phyloP scores from a whole-genome alignment of 768 basidiomycete species.

The Terana coerulea region DNA sequence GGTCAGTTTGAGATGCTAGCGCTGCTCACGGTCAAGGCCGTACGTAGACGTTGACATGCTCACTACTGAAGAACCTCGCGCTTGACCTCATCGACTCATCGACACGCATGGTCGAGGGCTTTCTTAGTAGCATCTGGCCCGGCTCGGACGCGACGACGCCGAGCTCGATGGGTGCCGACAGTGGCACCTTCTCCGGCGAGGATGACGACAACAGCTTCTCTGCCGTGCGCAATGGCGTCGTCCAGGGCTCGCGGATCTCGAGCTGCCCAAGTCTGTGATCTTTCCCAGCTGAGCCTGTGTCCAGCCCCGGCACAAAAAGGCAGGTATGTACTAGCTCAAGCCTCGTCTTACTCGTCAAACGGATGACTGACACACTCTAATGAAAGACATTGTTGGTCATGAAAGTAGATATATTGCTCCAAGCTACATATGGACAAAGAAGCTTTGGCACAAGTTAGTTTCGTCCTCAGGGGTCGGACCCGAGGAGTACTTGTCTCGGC shows the following conservation, averaged over 20 bases:
- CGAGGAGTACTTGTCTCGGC: too few relatives aligned
- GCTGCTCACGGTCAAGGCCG: slow-evolving; percentile 71
- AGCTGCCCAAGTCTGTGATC: slow-evolving; percentile 72
- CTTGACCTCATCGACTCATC: slow-evolving; percentile 70
- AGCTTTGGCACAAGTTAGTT: too few relatives aligned
- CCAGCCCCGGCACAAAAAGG: too few relatives aligned
- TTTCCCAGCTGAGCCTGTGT: too few relatives aligned
- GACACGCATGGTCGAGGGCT: too few relatives aligned
- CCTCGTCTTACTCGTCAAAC: too few relatives aligned
- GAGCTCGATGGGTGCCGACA: slow-evolving; percentile 79
- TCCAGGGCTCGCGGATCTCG: slow-evolving; percentile 68
- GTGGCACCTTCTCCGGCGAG: slow-evolving; percentile 73
- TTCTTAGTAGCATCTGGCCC: slow-evolving; percentile 65
- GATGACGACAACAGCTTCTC: slow-evolving; percentile 70
- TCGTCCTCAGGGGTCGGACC: too few relatives aligned
- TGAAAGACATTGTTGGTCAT: too few relatives aligned
- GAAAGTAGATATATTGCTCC: too few relatives aligned
- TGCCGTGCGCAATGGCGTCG: slow-evolving; percentile 65
- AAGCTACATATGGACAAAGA: too few relatives aligned
- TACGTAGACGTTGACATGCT: slow-evolving; percentile 63
- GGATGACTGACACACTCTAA: too few relatives aligned
- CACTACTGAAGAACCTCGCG: slow-evolving; percentile 57
- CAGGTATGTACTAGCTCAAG: too few relatives aligned
- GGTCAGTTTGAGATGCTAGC: slow-evolving; percentile 54
- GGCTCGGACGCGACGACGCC: slow-evolving; percentile 62